Base-by-base conservation (phyloP, 2,329 filamentous ascomycete species). In the Aspergillus sp. region DNA sequence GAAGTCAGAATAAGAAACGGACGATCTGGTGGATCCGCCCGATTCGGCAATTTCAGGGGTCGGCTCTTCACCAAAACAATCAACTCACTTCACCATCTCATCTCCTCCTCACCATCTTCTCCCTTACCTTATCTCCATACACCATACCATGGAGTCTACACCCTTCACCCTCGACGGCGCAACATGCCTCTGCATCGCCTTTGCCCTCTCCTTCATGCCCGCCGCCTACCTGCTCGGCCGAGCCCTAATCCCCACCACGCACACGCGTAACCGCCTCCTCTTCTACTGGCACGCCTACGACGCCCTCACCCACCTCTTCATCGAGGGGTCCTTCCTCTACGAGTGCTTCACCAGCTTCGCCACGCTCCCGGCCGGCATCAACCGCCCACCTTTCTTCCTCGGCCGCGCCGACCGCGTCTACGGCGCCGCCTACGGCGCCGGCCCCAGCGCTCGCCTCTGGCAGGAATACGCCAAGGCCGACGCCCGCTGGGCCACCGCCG, bases 251-350 rank as follows among this genome's bases (percentile, higher is more conserved):
- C 82, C 86, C 3, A 67, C 74, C 16, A 65, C 77, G 1, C 77
- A 84, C 10, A 73, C 81, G 1, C 68, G 75, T 34, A 82, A 85
- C 51, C 90, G 91, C 56, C 76, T 89, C 68, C 85, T 97, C 59
- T 96, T 96, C 80, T 83, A 95, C 74, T 97, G 93, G 93, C 92
- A 97, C 76, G 82, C 89, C 34, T 95, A 96, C 75, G 92, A 97
- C 71, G 90, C 90, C 29, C 81, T 97, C 41, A 93, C 92, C 65
- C 94, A 99, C 77, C 85, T 95, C 73, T 79, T 91, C 70, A 88
- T 97, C 69, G 93, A 97, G 76, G 92, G 91, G 49, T 88, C 85
- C 65, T 97, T 91, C 73, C 84, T 97, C 20, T 97, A 91, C 80
- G 90, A 96, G 76, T 96, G 90, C 78, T 95, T 97, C 81, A 93